Conservation (phyloP, 805 yeast species). For the Torulaspora maleeae region DNA sequence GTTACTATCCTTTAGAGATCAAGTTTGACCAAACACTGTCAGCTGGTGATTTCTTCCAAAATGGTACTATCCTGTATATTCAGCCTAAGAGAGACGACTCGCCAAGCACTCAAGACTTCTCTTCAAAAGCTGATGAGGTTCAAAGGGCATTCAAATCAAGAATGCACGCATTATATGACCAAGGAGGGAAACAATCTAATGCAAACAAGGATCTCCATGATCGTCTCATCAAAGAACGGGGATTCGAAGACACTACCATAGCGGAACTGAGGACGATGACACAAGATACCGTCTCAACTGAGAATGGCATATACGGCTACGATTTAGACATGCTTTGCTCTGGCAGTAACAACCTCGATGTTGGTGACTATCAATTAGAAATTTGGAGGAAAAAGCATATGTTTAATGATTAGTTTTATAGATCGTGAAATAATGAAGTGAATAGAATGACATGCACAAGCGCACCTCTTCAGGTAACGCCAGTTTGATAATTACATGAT, state of each 20-base stretch:
- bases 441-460: not conserved
- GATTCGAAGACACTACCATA: conserved; percentile 17
- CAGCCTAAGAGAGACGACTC: conserved; percentile 16
- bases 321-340: conserved; percentile 26
- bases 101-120: not conserved
- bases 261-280: conserved; percentile 14
- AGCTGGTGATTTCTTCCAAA: conserved; percentile 25
- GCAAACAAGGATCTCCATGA: not conserved
- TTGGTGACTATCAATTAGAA: conserved; percentile 25
- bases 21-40: conserved; percentile 33
- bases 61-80: conserved; percentile 29
- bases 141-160: conserved; percentile 13
- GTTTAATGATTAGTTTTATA: not conserved
- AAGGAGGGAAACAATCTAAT: not conserved
- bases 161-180: conserved; percentile 3
- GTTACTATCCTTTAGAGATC: conserved; percentile 49
- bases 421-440: not conserved
- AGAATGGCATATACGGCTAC: conserved; percentile 11
- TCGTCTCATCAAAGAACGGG: conserved; percentile 1
- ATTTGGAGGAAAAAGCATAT: conserved; percentile 25
- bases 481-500: not conserved
- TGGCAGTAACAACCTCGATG: conserved; percentile 22
- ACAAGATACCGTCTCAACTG: not conserved
- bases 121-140: conserved; percentile 10
- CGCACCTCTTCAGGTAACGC: not conserved